Evolutionary conservation across 257 asterid genomes (phyloP), one percentile per base, ranked within the genome.

Genomic region (Voacanga thouarsii): DNA sequence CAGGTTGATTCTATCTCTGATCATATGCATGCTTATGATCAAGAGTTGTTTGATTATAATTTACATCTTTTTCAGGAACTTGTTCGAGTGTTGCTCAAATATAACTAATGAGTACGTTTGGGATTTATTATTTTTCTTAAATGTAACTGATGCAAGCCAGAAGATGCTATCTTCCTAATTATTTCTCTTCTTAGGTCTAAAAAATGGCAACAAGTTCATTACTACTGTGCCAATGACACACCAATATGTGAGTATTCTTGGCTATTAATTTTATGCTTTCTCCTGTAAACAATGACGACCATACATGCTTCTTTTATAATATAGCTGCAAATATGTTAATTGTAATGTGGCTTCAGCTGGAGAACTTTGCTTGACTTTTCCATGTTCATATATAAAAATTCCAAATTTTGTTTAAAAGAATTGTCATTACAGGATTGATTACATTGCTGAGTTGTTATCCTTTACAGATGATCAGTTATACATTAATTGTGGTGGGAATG

Each of bases 401-500:
- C 37, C 37, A 33, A 33, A 33, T 33, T 33, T 33, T 33, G 37
- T 33, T 33, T 33, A 33, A 33, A 33, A 39, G 19, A 23, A 6
- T 39, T 33, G 53, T 50, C 16, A 23, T 61, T 44, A 10, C 51
- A 43, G 9, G 47, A 15, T 33, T 33, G 37, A 33, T 33, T 33
- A 33, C 37, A 33, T 33, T 1, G 37, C 37, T 33, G 37, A 33
- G 37, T 33, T 77, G 53, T 30, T 70, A 16, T 44, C 23, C 39
- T 7, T n/a, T 67, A 7, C 78, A 79, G 82, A 66, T 68, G 80
- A 82, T 43, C 71, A n/a, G n/a, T 74, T 82, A 57, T 75, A 71
- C 4, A 78, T 82, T 41, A 82, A 82, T 59, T 82, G 82, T 50
- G 83, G 83, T 44, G 81, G 81, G 43, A 49, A 43, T 12, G 66